A percentile compares a stretch with the other conserved stretches of the same genome.
Conservation (phyloP, 2,329 filamentous ascomycete genomes). For the Pestalotiopsis sp. region DNA sequence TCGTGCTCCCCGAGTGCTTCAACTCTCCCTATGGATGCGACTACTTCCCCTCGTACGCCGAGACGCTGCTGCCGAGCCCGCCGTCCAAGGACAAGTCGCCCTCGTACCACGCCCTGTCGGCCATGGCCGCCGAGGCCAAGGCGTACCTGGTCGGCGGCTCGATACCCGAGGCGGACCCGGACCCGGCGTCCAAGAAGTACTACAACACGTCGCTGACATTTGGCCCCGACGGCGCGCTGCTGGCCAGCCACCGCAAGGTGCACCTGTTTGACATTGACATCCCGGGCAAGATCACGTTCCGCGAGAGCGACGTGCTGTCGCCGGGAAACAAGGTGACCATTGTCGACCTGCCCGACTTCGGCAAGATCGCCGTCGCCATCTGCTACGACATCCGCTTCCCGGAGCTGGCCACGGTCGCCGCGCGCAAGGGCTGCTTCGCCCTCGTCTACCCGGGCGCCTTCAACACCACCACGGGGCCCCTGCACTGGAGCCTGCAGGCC, state of each 20-base stretch:
- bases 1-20: constrained; percentile 97
- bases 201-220: constrained; percentile 94
- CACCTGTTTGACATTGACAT: constrained; percentile 99
- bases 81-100: constrained; percentile 73
- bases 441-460: constrained; percentile 96
- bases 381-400: constrained; percentile 99
- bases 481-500: constrained; percentile 89
- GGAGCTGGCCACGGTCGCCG: constrained; percentile 87
- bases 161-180: constrained; percentile 76
- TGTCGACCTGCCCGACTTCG: constrained; percentile 85
- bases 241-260: constrained; percentile 90
- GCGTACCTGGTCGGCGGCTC: constrained; percentile 89
- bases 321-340: constrained; percentile 85
- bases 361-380: constrained; percentile 84
- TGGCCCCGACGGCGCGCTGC: constrained; percentile 72
- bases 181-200: constrained; percentile 62
- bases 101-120: constrained; percentile 81
- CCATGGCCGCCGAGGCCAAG: constrained; percentile 76
- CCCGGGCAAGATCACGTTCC: constrained; percentile 89
- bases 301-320: constrained; percentile 85
- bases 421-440: constrained; percentile 82
- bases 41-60: constrained; percentile 90
- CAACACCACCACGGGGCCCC: constrained; percentile 86
- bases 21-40: constrained; percentile 94
- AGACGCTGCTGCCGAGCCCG: constrained; percentile 78